These are phyloP conservation scores for Penicillium daleae DNA, from an alignment of 495 filamentous ascomycete species.

Conservation along the genomic window DNA sequence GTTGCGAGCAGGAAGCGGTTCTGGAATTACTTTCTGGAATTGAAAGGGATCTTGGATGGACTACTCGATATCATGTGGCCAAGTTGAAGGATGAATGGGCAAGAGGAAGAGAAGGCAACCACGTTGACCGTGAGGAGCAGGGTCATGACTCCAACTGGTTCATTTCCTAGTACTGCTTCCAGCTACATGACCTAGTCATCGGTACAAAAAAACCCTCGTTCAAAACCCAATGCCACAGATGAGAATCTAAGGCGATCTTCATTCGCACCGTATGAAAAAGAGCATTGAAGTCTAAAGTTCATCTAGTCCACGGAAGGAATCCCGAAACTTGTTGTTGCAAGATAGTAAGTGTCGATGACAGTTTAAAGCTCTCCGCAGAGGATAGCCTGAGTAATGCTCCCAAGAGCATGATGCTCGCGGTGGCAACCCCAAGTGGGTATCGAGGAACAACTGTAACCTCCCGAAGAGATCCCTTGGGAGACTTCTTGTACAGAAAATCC, in stretches of 20 bases:
- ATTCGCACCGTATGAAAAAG: neutral
- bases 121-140: slow-evolving; percentile 16
- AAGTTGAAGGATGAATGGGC: slow-evolving; percentile 58
- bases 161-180: neutral
- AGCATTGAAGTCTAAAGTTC: neutral
- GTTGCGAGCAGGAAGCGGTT: slow-evolving; percentile 25
- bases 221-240: neutral
- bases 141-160: slow-evolving; percentile 11
- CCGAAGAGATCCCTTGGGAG: no score
- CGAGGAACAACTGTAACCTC: no score
- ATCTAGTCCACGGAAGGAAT: neutral
- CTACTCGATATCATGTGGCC: slow-evolving; percentile 24
- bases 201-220: neutral
- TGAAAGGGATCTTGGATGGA: slow-evolving; percentile 29
- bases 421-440: no score
- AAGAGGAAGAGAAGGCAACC: slow-evolving; percentile 11
- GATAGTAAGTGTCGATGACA: neutral
- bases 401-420: no score
- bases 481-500: no score
- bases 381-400: no score
- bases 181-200: neutral
- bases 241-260: neutral
- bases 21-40: slow-evolving; percentile 27
- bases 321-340: neutral
- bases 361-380: neutral